These are phyloP conservation scores for Rhinocladiella similis DNA, from an alignment of 2,329 filamentous ascomycete species.

Conservation along the genomic window DNA sequence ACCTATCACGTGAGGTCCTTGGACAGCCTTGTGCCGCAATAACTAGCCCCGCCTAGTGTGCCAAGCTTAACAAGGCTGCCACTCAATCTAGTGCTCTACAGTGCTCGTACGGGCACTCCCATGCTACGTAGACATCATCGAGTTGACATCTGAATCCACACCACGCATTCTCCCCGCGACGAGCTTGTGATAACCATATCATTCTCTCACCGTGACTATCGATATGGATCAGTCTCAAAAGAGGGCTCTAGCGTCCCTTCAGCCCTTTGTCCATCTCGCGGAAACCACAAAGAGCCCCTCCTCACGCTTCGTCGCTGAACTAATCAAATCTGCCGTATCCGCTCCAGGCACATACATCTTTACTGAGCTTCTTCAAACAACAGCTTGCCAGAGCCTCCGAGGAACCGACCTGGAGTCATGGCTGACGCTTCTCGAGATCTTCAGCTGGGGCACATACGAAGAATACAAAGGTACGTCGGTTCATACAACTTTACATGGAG, in stretches of 20 bases:
- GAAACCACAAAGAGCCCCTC: constrained; percentile 73
- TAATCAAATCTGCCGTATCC: constrained; percentile 86
- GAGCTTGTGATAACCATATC: too few species aligned
- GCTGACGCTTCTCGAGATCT: constrained; percentile 77
- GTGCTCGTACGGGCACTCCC: too few species aligned
- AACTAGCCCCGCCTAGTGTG: too few species aligned
- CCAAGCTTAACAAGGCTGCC: too few species aligned
- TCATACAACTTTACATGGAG: constrained; percentile 18
- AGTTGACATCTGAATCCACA: too few species aligned
- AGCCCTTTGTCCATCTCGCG: constrained; percentile 88
- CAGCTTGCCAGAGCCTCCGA: constrained; percentile 73
- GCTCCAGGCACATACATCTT: constrained; percentile 89
- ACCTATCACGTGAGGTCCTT: too few species aligned
- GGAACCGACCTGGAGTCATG: constrained; percentile 52
- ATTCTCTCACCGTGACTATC: background rate
- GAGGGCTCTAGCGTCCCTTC: constrained; percentile 58
- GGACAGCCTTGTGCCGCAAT: too few species aligned
- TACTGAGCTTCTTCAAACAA: constrained; percentile 81
- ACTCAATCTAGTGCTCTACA: too few species aligned
- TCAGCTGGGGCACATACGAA: constrained; percentile 87
- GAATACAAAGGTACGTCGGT: constrained; percentile 63
- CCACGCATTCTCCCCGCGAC: too few species aligned
- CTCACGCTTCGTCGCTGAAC: constrained; percentile 78
- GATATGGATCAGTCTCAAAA: constrained; percentile 50
- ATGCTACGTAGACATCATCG: too few species aligned